Evolutionary conservation across 768 basidiomycete species (phyloP), one percentile per base, ranked within the genome.

Genomic region (Crassisporium funariophilum): DNA sequence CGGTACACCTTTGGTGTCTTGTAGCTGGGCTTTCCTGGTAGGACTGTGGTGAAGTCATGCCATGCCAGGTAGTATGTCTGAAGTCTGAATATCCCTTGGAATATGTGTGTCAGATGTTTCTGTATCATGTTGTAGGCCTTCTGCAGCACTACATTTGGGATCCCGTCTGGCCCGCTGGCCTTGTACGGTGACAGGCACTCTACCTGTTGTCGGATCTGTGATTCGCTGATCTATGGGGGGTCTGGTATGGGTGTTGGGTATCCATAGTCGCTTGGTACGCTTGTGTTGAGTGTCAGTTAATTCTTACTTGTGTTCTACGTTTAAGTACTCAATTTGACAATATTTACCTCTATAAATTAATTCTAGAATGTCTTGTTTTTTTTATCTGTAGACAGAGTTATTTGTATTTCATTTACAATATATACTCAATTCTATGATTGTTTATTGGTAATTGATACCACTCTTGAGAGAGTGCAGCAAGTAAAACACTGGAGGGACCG

Each of bases 1-100:
- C 63, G 44, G 27, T 66, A 68, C 0, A 66, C 60, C 25, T 64
- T 66, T 0, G 72, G 49, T 0, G 49, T 21, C 0, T 56, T 38
- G 54, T 76, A 75, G 46, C 64, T 45, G 0, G 58, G 41, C 27
- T 29, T 29, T 7, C 27, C 27, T 13, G 27, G 27, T 29, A 29
- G 27, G 27, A 29, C 27, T 7, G 13, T 29, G 27, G 27, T 29
- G 27, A 29, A 29, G 7, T 13, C 27, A 29, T 29, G n/a, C n/a
- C n/a, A n/a, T n/a, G n/a, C n/a, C n/a, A n/a, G n/a, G n/a, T n/a
- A 25, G 38, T 13, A 40, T 16, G 10, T 40, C 38, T 5, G 11
- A n/a, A 23, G 27, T 25, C 20, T 41, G 8, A 29, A 7, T 29
- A 13, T 13, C 13, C 8, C 27, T 29, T 29, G 27, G 27, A 7